These are phyloP conservation scores for Claviceps maximensis DNA, from an alignment of 2,329 filamentous ascomycete genomes.

Conservation along the genomic window DNA sequence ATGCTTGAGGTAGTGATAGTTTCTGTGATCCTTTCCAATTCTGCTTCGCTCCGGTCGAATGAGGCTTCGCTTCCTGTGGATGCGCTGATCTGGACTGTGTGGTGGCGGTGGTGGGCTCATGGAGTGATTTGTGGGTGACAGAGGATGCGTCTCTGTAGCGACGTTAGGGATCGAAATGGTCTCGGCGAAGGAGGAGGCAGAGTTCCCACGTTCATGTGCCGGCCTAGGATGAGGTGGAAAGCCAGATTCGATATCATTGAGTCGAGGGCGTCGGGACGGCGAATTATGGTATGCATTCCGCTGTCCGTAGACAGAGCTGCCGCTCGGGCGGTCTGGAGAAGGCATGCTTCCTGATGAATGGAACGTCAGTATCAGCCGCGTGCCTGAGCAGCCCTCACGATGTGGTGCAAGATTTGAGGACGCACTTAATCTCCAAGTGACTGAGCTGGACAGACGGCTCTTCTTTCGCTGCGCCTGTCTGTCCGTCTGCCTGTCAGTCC, in stretches of 20 bases:
- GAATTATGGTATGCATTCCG: slow-evolving; percentile 55
- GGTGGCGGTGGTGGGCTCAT: slow-evolving; percentile 17
- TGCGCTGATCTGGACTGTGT: slow-evolving; percentile 19
- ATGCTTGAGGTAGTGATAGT: slow-evolving; percentile 93
- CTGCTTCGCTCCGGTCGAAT: slow-evolving; percentile 79
- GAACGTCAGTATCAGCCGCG: slow-evolving; percentile 7
- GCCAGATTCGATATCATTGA: slow-evolving; percentile 58
- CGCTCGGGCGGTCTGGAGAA: slow-evolving; percentile 51
- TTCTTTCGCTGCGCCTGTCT: neutral
- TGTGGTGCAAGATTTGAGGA: neutral
- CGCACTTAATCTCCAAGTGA: neutral
- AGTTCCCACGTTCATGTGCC: slow-evolving; percentile 41
- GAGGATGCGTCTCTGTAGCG: slow-evolving; percentile 41
- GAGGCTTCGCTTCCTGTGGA: slow-evolving; percentile 69
- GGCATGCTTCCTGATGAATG: slow-evolving; percentile 34
- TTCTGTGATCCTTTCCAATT: slow-evolving; percentile 76
- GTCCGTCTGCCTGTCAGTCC: neutral
- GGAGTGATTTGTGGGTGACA: slow-evolving; percentile 31
- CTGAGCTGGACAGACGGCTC: neutral
- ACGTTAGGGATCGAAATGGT: slow-evolving; percentile 41
- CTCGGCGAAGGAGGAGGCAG: slow-evolving; percentile 44
- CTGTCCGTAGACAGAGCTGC: slow-evolving; percentile 46
- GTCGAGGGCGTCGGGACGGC: slow-evolving; percentile 49
- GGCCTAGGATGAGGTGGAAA: slow-evolving; percentile 29
- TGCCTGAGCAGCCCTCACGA: neutral